Conservation (phyloP, 257 asterid genomes). For the Anisodus acutangulus region DNA sequence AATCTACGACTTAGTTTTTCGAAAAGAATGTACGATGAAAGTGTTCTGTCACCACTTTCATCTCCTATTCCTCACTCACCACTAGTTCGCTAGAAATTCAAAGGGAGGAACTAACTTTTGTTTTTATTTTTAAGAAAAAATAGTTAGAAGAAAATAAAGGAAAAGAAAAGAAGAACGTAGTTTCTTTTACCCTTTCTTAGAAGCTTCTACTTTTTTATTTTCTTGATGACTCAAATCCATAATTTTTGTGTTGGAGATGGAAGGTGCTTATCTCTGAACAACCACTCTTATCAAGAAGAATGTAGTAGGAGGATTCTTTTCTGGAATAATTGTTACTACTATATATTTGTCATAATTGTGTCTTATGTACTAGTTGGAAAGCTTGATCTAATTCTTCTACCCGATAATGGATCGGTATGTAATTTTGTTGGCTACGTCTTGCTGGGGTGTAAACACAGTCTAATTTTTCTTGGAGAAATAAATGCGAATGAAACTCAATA, state of each 20-base stretch:
- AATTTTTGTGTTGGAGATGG: too few relatives aligned
- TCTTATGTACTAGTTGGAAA: too few relatives aligned
- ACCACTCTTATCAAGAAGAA: background rate
- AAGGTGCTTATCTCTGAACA: too few relatives aligned
- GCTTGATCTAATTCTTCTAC: too few relatives aligned
- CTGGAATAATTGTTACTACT: background rate
- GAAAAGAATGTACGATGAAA: conserved; percentile 42
- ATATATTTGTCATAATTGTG: background rate
- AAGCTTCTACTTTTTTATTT: too few relatives aligned
- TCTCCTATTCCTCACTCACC: conserved; percentile 59
- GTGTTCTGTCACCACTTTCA: conserved; percentile 48
- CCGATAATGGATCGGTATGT: too few relatives aligned
- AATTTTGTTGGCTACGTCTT: too few relatives aligned
- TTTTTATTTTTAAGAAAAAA: background rate
- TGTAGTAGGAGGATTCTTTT: background rate
- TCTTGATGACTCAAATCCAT: too few relatives aligned
- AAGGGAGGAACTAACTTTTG: background rate
- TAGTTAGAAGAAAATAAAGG: background rate
- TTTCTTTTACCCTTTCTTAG: too few relatives aligned
- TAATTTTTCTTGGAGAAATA: too few relatives aligned
- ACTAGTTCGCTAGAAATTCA: conserved; percentile 35
- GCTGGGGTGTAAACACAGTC: too few relatives aligned
- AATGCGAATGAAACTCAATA: too few relatives aligned
- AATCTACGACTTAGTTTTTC: conserved; percentile 48
- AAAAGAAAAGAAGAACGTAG: background rate